Base-by-base conservation (phyloP, 148 eudicot genomes). In the Vaccinium vitisidaea region DNA sequence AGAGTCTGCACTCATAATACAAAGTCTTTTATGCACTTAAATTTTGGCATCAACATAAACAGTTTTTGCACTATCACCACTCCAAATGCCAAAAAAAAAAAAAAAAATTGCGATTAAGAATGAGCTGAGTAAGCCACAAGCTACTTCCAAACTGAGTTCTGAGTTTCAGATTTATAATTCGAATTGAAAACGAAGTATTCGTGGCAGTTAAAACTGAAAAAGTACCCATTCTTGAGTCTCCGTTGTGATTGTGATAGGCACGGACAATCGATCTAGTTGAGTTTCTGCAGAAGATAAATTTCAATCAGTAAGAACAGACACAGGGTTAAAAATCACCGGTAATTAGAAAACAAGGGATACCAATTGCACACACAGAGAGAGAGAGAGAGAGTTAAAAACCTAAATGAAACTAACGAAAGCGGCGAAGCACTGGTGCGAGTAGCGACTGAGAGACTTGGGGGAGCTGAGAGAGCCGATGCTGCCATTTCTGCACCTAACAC, bases 381-480 rank as follows among this genome's bases (percentile, higher is more conserved):
- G 11, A 8, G 19, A 46, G 30, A 50, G 43, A 27, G 9, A 32
- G 69, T 19, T 0, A 53, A 70, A 7, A 82, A 88, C 91, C 92
- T 69, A 13, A 4, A 1, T 30, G 18, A 5, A 27, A 69, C 7
- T 27, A 13, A 69, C 30, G 74, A 69, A 18, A 13, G 8, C 30
- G 74, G 43, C 39, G 39, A 69, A 2, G 74, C 74, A 27, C 18
- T 13, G 74, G 13, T 4, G 43, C 74, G 74, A 27, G 74, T 13
- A 74, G 90, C 54, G 19, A 87, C 80, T n/a, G 92, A 78, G 23
- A 84, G 82, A 69, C 74, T 80, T 1, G 85, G 81, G 11, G 89
- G 50, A 16, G 94, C 67, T 27, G 94, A 89, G 69, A 90, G 82
- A 80, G 94, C 88, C 32, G 89, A 48, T 75, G 74, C 74, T 69